Base-by-base conservation (phyloP, 176 grass and related monocot species). In the Echinochloa phyllopogon region DNA sequence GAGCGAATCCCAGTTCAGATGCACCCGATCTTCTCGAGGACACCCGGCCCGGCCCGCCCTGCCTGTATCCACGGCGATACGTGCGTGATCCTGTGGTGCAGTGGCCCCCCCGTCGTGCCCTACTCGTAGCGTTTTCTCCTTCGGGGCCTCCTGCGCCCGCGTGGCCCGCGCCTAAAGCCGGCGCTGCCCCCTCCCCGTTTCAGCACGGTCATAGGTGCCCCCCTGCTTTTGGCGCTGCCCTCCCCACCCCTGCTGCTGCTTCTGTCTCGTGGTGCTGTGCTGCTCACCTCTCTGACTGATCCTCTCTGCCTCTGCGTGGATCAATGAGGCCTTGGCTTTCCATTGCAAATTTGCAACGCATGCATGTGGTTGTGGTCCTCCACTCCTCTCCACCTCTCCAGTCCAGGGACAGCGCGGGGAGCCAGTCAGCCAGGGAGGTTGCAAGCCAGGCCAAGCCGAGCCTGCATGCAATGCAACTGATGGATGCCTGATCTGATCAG, bases 1-100 rank as follows among this genome's bases (percentile, higher is more conserved):
- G 78, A 53, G 57, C 78, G 63, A 23, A 92, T 88, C 90, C 74
- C 82, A 53, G 29, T 24, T 44, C 65, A 74, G 90, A 92, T 83
- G 66, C 89, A 76, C 21, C 77, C 77, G 18, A 87, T 76, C 85
- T 89, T 62, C 73, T 63, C 84, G 12, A 15, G 29, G 29, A 33
- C 29, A 33, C 29, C 29, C 29, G 29, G 29, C 29, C 29, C 29
- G 29, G 29, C 29, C 48, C 4, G 9, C 14, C 33, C 1, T 20
- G 18, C 5, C 21, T 47, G 17, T 36, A 17, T 64, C 21, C 21
- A 45, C 51, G 37, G 38, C 11, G 57, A 42, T 5, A 27, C 24
- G 10, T 75, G 25, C 41, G 66, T 21, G 66, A 82, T 61, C 43
- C 68, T 9, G 40, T 2, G 49, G 49, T 3, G 29, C 29, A 33